Conservation (phyloP, 371 early-diverging fungal genomes). For the Mortierella sp. region DNA sequence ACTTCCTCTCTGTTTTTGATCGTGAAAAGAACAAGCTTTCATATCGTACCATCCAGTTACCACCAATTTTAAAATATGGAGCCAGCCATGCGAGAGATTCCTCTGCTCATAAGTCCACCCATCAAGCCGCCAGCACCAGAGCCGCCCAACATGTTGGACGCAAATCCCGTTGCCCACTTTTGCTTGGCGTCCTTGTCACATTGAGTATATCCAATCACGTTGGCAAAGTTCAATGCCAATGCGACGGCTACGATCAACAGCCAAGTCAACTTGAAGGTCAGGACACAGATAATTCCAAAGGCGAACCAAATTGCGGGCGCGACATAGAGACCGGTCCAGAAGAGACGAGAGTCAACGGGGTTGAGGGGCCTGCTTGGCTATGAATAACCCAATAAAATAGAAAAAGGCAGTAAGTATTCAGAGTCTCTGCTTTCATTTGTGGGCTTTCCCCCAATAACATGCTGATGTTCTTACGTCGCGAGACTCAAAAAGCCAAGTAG, state of each 20-base stretch:
- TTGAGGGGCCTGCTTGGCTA: constrained; percentile 82
- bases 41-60: background rate
- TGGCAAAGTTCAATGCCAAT: constrained; percentile 85
- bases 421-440: background rate
- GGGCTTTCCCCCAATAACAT: background rate
- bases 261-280: constrained; percentile 82
- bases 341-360: constrained; percentile 87
- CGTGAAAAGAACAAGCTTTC: background rate
- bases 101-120: constrained; percentile 55
- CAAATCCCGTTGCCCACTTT: constrained; percentile 67
- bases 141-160: constrained; percentile 51
- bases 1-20: no score
- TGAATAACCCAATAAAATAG: background rate
- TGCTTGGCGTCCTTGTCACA: constrained; percentile 93
- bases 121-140: constrained; percentile 37
- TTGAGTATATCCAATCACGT: constrained; percentile 94
- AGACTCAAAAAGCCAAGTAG: constrained; percentile 96
- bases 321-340: constrained; percentile 92
- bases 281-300: constrained; percentile 81
- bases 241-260: constrained; percentile 90
- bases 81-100: constrained; percentile 51
- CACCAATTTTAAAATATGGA: constrained; percentile 28
- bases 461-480: constrained; percentile 73
- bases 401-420: background rate
- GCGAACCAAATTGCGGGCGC: constrained; percentile 89